Evolutionary conservation across 805 yeast genomes (phyloP).

Genomic region (Candida ipomoeae): DNA sequence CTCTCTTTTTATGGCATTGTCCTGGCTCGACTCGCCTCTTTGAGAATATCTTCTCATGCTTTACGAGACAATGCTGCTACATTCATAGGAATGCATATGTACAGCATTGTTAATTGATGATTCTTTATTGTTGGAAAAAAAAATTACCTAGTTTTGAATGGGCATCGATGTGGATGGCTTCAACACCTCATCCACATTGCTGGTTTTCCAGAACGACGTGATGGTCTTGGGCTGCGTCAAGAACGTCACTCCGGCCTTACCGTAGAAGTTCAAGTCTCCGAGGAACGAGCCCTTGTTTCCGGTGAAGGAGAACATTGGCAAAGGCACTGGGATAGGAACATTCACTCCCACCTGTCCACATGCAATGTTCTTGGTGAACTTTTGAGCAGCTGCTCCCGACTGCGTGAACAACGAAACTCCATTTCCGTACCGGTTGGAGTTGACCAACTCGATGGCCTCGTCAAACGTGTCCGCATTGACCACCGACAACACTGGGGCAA

Average conservation of each 20-base stretch:
- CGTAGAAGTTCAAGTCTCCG: constrained; percentile 77
- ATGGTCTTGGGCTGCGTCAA: constrained; percentile 74
- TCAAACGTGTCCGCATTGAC: constrained; percentile 61
- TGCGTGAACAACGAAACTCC: constrained; percentile 69
- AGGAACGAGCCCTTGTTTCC: constrained; percentile 72
- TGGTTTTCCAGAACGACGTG: constrained; percentile 62
- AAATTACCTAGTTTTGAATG: constrained; percentile 37
- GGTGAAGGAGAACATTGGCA: constrained; percentile 78
- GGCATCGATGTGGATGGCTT: constrained; percentile 68
- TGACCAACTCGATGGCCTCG: constrained; percentile 62
- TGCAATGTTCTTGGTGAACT: constrained; percentile 62
- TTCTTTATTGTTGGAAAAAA: too few relatives aligned
- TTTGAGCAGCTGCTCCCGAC: constrained; percentile 66
- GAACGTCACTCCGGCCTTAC: constrained; percentile 69
- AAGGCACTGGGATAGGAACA: constrained; percentile 77
- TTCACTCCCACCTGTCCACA: constrained; percentile 77
- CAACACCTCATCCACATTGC: constrained; percentile 41
- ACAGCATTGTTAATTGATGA: too few relatives aligned
- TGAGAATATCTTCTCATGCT: too few relatives aligned
- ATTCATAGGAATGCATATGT: too few relatives aligned
- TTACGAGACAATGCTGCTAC: too few relatives aligned
- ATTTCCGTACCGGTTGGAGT: constrained; percentile 58
- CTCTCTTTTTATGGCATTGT: too few relatives aligned
- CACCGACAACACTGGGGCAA: constrained; percentile 70
- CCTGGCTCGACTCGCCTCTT: too few relatives aligned